Percentiles rank a stretch among this genome's conserved stretches.
These are phyloP conservation scores for Aspergillus nomiae DNA, from an alignment of 2,329 filamentous ascomycete genomes.

Conservation along the genomic window DNA sequence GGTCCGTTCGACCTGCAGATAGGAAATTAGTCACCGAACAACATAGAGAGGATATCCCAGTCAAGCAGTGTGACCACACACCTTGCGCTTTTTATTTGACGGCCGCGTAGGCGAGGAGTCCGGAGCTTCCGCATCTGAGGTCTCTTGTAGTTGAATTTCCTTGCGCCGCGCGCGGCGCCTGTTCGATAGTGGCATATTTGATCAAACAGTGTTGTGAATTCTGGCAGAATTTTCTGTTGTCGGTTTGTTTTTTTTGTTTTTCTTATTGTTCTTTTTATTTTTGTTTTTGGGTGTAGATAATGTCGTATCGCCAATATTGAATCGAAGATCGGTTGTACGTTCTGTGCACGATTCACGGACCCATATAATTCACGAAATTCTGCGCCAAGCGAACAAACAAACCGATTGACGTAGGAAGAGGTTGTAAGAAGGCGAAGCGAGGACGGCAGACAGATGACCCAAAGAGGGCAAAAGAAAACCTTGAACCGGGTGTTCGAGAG, in stretches of 20 bases:
- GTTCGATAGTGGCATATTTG: slow-evolving; percentile 45
- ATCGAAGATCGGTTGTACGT: not conserved
- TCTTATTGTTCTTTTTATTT: not conserved
- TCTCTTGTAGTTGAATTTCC: slow-evolving; percentile 47
- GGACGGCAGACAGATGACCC: slow-evolving; percentile 16
- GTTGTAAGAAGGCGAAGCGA: slow-evolving; percentile 4
- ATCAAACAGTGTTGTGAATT: not conserved
- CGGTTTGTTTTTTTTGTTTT: too few species aligned
- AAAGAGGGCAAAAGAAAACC: slow-evolving; percentile 15
- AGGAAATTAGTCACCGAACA: not conserved
- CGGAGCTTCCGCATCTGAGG: slow-evolving; percentile 47
- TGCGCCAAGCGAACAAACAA: not conserved
- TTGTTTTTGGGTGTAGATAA: not conserved
- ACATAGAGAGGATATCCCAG: not conserved
- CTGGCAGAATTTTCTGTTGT: not conserved
- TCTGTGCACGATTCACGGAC: not conserved
- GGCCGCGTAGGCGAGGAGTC: slow-evolving; percentile 52
- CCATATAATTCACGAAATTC: not conserved
- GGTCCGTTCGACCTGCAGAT: slow-evolving; percentile 35
- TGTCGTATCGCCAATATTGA: not conserved
- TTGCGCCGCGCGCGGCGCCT: slow-evolving; percentile 49
- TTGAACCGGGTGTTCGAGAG: slow-evolving; percentile 21
- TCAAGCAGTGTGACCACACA: slow-evolving; percentile 20
- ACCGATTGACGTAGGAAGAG: not conserved
- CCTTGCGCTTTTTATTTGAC: slow-evolving; percentile 53